These are phyloP conservation scores for Raddia distichophylla DNA, from an alignment of 176 grass and related monocot genomes.

Conservation along the genomic window DNA sequence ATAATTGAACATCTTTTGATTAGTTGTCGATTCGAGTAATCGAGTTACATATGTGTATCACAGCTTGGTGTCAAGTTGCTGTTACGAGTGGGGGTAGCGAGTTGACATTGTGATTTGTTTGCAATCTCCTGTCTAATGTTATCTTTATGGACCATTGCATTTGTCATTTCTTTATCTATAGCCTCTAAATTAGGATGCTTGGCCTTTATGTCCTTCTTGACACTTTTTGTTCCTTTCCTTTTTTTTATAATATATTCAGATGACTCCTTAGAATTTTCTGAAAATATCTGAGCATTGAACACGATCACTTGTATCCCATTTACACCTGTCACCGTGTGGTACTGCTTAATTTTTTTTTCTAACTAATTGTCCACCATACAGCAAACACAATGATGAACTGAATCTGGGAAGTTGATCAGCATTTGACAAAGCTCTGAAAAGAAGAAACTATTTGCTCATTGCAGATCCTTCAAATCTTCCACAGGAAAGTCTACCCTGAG, in stretches of 20 bases:
- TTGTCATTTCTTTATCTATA: conserved; percentile 34
- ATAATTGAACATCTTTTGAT: conserved; percentile 5
- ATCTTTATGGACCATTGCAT: conserved; percentile 42
- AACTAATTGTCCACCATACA: background rate
- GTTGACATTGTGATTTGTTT: conserved; percentile 54
- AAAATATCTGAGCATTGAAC: background rate
- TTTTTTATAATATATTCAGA: background rate
- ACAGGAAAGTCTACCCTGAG: conserved; percentile 96
- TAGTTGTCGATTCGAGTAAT: background rate
- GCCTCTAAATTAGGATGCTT: conserved; percentile 2
- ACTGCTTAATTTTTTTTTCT: background rate
- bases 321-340: background rate
- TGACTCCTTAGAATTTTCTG: background rate
- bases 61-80: conserved; percentile 27
- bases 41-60: conserved; percentile 23
- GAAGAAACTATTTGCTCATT: conserved; percentile 24
- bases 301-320: background rate
- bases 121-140: conserved; percentile 45
- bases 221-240: background rate
- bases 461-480: conserved; percentile 98
- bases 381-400: background rate
- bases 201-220: background rate
- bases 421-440: conserved; percentile 32
- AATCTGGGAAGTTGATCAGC: background rate
- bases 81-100: conserved; percentile 28